A percentile compares a stretch with the other conserved stretches of the same genome.
These are phyloP conservation scores for Gloeostereum incarnatum DNA, from an alignment of 768 basidiomycete genomes.

Conservation along the genomic window DNA sequence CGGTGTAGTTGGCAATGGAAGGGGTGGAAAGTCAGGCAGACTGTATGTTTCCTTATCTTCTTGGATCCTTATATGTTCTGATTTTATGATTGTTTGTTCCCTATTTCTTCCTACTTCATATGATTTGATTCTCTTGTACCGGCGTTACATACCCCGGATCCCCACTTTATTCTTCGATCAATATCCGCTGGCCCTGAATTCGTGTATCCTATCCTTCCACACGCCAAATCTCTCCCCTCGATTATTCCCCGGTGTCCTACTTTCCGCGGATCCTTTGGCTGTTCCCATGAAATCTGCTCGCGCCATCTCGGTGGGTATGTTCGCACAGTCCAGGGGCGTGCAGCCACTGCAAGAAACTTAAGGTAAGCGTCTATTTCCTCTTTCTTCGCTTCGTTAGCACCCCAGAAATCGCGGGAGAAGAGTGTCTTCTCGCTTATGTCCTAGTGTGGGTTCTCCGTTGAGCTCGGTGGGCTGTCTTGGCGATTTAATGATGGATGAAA, in stretches of 20 bases:
- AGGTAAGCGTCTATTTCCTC: constrained; percentile 39
- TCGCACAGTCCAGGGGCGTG: constrained; percentile 65
- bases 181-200: neutral
- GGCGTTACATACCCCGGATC: no score
- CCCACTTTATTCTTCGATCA: neutral
- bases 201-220: neutral
- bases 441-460: constrained; percentile 4
- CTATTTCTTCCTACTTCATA: constrained; percentile 1
- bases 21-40: constrained; percentile 19
- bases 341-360: constrained; percentile 80
- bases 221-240: neutral
- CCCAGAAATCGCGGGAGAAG: no score
- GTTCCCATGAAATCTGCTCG: constrained; percentile 2
- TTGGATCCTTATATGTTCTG: constrained; percentile 9
- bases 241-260: neutral
- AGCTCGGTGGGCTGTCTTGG: constrained; percentile 5
- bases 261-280: neutral
- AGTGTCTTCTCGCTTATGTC: no score
- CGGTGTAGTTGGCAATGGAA: constrained; percentile 24
- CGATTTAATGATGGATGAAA: no score
- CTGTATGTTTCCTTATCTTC: constrained; percentile 17
- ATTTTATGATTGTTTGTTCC: constrained; percentile 6
- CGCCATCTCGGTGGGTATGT: constrained; percentile 1
- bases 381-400: constrained; percentile 7
- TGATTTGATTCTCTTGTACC: neutral